These are phyloP conservation scores for Prunus yedoensis DNA, from an alignment of 331 rosid species.

Conservation along the genomic window DNA sequence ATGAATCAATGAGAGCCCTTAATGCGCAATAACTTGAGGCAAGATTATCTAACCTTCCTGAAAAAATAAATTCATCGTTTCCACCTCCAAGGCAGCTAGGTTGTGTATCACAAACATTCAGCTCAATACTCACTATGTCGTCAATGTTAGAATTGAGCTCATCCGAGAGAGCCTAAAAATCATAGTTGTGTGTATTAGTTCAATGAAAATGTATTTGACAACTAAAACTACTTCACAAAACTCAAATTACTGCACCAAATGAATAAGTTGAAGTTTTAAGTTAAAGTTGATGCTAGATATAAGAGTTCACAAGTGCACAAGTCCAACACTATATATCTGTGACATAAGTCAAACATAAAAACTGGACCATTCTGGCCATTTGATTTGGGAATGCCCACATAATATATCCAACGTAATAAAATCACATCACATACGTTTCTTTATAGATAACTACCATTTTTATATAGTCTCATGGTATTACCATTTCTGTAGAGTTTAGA, in stretches of 20 bases:
- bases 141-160: slow-evolving; percentile 69
- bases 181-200: slow-evolving; percentile 17
- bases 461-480: neutral
- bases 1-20: slow-evolving; percentile 85
- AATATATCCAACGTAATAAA: neutral
- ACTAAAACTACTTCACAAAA: slow-evolving; percentile 2
- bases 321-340: neutral
- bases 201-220: slow-evolving; percentile 13
- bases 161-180: slow-evolving; percentile 68
- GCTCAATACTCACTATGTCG: slow-evolving; percentile 77
- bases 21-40: slow-evolving; percentile 94
- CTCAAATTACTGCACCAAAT: neutral
- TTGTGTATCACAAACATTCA: slow-evolving; percentile 93
- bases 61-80: slow-evolving; percentile 82
- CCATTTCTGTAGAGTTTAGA: neutral
- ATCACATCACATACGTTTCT: neutral
- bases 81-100: slow-evolving; percentile 99
- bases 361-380: neutral
- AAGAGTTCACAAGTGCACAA: neutral
- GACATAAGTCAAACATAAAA: neutral
- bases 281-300: neutral
- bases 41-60: slow-evolving; percentile 97
- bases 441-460: neutral
- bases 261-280: neutral
- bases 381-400: neutral